phyloP scores from a whole-genome alignment of 2,329 filamentous ascomycete species.

The Colletotrichum godetiae region DNA sequence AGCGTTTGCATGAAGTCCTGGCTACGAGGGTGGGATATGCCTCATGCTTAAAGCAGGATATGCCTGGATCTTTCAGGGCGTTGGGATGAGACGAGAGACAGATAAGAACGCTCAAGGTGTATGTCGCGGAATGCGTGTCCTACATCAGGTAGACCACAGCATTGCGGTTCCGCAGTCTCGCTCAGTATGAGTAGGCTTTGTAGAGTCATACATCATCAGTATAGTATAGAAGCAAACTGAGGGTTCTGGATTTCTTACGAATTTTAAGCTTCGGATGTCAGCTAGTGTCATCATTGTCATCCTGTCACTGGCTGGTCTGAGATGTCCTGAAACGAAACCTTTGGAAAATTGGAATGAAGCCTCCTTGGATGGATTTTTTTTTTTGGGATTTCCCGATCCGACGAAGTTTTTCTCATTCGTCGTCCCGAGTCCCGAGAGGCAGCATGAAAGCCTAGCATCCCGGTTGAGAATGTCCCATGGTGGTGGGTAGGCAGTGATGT shows the following conservation, averaged over 20 bases:
- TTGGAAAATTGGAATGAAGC: neutral
- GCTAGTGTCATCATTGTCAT: neutral
- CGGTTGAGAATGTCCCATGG: neutral
- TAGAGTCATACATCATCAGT: constrained; percentile 20
- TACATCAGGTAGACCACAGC: constrained; percentile 9
- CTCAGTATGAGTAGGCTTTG: neutral
- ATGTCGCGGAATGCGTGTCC: neutral
- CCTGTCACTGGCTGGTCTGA: constrained; percentile 3
- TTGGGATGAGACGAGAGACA: neutral
- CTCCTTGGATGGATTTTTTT: neutral
- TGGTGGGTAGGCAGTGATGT: neutral
- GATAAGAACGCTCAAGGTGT: neutral
- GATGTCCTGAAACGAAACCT: neutral
- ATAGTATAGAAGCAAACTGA: neutral
- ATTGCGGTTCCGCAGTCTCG: constrained; percentile 7
- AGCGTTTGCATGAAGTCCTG: neutral
- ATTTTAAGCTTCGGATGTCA: constrained; percentile 6
- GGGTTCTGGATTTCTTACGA: neutral
- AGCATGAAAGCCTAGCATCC: neutral
- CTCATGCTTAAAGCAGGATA: neutral
- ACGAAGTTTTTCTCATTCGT: neutral
- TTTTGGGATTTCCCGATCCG: neutral
- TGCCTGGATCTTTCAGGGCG: constrained; percentile 4
- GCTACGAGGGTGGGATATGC: neutral
- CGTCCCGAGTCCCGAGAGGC: neutral